Conservation (phyloP, 257 asterid genomes). For the Ilex asprella region DNA sequence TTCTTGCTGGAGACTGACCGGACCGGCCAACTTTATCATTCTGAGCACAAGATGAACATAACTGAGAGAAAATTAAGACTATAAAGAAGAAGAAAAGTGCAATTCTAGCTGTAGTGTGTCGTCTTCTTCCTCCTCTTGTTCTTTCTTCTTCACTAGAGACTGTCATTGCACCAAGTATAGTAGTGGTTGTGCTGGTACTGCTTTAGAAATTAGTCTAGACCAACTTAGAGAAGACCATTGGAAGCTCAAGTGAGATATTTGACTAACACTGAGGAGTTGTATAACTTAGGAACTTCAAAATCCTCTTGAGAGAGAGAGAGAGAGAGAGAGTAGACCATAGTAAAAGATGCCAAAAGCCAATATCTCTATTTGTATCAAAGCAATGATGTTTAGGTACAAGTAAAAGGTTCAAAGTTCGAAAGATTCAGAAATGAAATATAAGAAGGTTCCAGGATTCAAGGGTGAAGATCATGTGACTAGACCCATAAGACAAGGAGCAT, state of each 20-base stretch:
- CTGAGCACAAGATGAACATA: slow-evolving; percentile 22
- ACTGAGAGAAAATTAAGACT: slow-evolving; percentile 26
- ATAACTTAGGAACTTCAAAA: not conserved
- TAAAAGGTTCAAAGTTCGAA: slow-evolving; percentile 30
- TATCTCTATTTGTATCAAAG: slow-evolving; percentile 13
- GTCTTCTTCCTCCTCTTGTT: slow-evolving; percentile 15
- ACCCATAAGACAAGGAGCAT: slow-evolving; percentile 43
- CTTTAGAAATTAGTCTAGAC: too few species aligned
- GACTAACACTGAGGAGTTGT: not conserved
- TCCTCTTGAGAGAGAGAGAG: not conserved
- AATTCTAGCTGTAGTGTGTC: slow-evolving; percentile 11
- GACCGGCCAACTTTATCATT: slow-evolving; percentile 1
- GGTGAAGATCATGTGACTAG: slow-evolving; percentile 47
- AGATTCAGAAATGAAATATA: slow-evolving; percentile 24
- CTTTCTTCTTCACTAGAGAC: slow-evolving; percentile 10
- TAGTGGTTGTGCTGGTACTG: not conserved
- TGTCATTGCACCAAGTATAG: slow-evolving; percentile 7
- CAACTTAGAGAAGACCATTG: not conserved
- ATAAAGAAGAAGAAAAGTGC: slow-evolving; percentile 16
- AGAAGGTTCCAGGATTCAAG: slow-evolving; percentile 51
- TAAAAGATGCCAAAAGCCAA: slow-evolving; percentile 8
- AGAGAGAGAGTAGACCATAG: not conserved
- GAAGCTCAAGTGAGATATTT: not conserved
- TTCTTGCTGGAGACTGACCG: slow-evolving; percentile 35
- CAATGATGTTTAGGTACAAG: slow-evolving; percentile 15